Base-by-base conservation (phyloP, 768 basidiomycete genomes). In the Cystobasidium tubakii region DNA sequence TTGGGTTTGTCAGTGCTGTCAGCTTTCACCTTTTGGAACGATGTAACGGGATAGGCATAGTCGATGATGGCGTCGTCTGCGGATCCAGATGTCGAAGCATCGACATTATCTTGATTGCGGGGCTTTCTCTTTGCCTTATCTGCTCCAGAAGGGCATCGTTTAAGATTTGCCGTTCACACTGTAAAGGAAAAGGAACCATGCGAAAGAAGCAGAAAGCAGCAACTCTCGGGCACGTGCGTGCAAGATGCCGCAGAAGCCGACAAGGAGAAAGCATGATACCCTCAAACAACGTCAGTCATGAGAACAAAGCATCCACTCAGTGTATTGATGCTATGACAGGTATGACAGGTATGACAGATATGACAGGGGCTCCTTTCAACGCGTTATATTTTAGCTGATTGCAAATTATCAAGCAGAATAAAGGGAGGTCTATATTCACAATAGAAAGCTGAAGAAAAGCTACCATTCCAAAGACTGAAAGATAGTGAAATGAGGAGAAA, bases 191-290 rank as follows among this genome's bases (percentile, higher is more conserved):
- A n/a, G n/a, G n/a, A n/a, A n/a, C n/a, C 23, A 4, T 55, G 54
- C 29, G 54, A 23, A 55, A n/a, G 10, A 31, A 2, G 13, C 15
- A 62, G 9, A 21, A 62, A 39, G 57, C 29, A 31, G 57, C 15
- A n/a, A 57, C n/a, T n/a, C n/a, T n/a, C n/a, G n/a, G n/a, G n/a
- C n/a, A n/a, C n/a, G n/a, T n/a, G n/a, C n/a, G n/a, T n/a, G n/a
- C n/a, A n/a, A n/a, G n/a, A 23, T 57, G 54, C 23, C n/a, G 54
- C 54, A 57, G 54, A 31, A 57, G 31, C 23, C 57, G 36, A 62
- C 27, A 39, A n/a, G n/a, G n/a, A n/a, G n/a, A n/a, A n/a, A n/a
- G n/a, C n/a, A n/a, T n/a, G n/a, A n/a, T n/a, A n/a, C n/a, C n/a
- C n/a, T n/a, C n/a, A n/a, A n/a, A n/a, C n/a, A n/a, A n/a, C n/a